phyloP scores from a whole-genome alignment of 2,329 filamentous ascomycete genomes.

The Ophiostoma sp. region DNA sequence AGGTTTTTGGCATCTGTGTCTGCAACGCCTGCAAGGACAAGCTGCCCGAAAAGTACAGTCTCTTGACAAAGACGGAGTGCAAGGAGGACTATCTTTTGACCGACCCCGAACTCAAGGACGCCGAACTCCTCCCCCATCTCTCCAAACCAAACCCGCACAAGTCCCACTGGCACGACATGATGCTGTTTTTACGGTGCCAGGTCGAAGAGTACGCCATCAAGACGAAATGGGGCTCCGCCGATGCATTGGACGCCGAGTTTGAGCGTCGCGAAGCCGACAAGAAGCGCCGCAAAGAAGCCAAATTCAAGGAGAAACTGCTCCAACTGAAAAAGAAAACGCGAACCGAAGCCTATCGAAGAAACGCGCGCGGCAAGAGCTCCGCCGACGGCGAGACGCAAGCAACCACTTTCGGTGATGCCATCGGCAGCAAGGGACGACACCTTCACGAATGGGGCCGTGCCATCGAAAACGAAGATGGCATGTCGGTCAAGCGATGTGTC shows the following conservation, averaged over 20 bases:
- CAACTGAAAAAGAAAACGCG: constrained; percentile 92
- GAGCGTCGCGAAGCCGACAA: constrained; percentile 75
- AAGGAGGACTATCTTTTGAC: constrained; percentile 94
- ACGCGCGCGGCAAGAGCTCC: constrained; percentile 49
- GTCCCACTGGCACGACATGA: constrained; percentile 97
- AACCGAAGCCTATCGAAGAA: constrained; percentile 82
- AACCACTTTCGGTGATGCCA: constrained; percentile 72
- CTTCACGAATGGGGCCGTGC: constrained; percentile 83
- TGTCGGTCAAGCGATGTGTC: constrained; percentile 77
- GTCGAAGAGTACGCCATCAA: constrained; percentile 91
- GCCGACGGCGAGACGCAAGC: constrained; percentile 45
- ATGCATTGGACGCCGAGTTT: constrained; percentile 86
- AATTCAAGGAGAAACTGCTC: constrained; percentile 84
- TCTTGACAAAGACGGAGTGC: constrained; percentile 95
- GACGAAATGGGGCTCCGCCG: constrained; percentile 86
- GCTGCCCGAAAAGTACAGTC: constrained; percentile 85
- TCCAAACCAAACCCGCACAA: constrained; percentile 93
- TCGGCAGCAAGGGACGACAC: constrained; percentile 70
- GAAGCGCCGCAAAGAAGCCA: constrained; percentile 83
- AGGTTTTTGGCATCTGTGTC: constrained; percentile 72
- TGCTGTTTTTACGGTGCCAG: constrained; percentile 90
- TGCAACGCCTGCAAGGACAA: constrained; percentile 88
- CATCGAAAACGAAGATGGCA: constrained; percentile 68
- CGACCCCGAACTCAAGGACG: constrained; percentile 88
- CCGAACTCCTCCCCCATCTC: constrained; percentile 81